Conservation (phyloP, 2,329 filamentous ascomycete genomes). For the Chlorencoelia australis region DNA sequence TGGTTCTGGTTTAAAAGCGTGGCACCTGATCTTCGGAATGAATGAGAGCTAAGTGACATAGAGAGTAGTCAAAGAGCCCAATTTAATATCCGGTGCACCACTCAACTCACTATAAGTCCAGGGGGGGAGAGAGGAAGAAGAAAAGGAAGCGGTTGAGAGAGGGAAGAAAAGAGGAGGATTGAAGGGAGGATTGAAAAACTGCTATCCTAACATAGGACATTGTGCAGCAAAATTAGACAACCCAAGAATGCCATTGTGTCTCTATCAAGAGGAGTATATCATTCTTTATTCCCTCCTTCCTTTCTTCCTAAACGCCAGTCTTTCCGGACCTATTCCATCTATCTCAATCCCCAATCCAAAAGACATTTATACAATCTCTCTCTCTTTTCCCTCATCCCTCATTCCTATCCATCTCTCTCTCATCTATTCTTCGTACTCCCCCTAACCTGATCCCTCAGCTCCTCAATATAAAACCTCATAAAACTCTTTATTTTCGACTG, state of each 20-base stretch:
- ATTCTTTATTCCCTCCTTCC: too few relatives aligned
- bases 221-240: neutral
- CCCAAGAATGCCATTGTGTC: neutral
- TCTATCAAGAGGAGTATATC: neutral
- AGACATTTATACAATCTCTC: neutral
- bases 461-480: slow-evolving; percentile 41
- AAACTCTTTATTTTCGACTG: slow-evolving; percentile 27
- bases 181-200: neutral
- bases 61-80: slow-evolving; percentile 30
- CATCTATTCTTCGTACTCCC: slow-evolving; percentile 20
- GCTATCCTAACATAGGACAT: neutral
- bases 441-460: slow-evolving; percentile 38
- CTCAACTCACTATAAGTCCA: neutral
- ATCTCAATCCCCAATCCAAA: neutral
- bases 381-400: too few relatives aligned
- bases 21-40: slow-evolving; percentile 33
- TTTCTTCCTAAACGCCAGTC: neutral
- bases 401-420: neutral
- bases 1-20: too few relatives aligned
- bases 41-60: slow-evolving; percentile 36
- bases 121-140: too few relatives aligned
- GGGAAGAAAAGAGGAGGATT: neutral
- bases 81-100: slow-evolving; percentile 29
- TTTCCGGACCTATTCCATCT: neutral
- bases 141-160: neutral